Evolutionary conservation across 352 stramenopile species (phyloP), one percentile per base, ranked within the genome.

Genomic region (Phytopythium chamaehyphon): DNA sequence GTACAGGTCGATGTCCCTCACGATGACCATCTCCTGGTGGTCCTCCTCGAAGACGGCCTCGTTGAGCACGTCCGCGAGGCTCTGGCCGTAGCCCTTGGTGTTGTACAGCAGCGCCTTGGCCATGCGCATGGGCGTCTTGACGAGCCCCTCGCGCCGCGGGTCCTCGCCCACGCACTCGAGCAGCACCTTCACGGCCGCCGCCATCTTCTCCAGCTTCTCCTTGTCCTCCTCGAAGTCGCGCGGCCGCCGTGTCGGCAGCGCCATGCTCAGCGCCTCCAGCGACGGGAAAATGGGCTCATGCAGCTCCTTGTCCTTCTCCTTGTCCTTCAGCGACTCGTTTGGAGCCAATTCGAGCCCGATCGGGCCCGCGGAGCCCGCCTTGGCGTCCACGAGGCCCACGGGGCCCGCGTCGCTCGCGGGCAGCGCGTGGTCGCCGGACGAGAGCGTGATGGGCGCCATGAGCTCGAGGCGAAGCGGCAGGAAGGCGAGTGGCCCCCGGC

Each of bases 1-100:
- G 75, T 98, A 97, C 43, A 99, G 89, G 59, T 98, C 94, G 74
- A 99, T 99, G 73, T 99, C 95, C 55, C 96, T 93, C 11, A 99
- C 97, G 47, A 99, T 95, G 18, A 99, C 96, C 93, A 99, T 99
- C 68, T 99, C 96, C 60, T 98, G 87, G 64, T 98, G 91, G 69
- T 99, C 91, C 66, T 98, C 95, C 33, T 98, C 90, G 64, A 99
- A 99, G 14, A 99, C 83, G 1, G 97, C 97, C 42, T 97, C 89
- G 71, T 98, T 98, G n/a, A 98, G 70, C 36, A 98, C 88, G 38
- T 93, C 77, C 18, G 73, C 51, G 14, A 97, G 66, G 56, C 73
- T 95, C 59, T 98, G 87, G 18, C 74, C 62, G 61, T 99, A 99
- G 14, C 96, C 96, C 51, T 97, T 92, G 12, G 91, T 98, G 76